These are phyloP conservation scores for Globisporangium polare DNA, from an alignment of 352 stramenopile species.

Conservation along the genomic window DNA sequence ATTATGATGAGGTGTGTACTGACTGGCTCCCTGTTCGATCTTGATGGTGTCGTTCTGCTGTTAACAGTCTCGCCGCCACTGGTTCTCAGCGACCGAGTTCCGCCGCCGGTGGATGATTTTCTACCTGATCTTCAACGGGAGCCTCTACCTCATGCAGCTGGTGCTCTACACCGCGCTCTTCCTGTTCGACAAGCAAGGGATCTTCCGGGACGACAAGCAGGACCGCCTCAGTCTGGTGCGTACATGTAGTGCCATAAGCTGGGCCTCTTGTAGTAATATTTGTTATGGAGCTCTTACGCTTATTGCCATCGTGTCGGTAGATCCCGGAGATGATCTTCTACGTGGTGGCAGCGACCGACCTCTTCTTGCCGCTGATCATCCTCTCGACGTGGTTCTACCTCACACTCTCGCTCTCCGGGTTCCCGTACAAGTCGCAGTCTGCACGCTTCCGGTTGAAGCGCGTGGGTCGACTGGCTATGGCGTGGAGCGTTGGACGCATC, in stretches of 20 bases:
- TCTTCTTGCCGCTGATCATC: constrained; percentile 87
- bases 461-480: constrained; percentile 62
- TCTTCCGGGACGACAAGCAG: constrained; percentile 74
- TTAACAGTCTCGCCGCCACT: constrained; percentile 79
- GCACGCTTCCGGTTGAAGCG: constrained; percentile 50
- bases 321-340: constrained; percentile 81
- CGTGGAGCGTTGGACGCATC: constrained; percentile 83
- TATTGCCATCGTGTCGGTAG: constrained; percentile 16
- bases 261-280: neutral
- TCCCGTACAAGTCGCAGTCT: constrained; percentile 77
- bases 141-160: constrained; percentile 85
- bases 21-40: too few relatives aligned
- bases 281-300: too few relatives aligned
- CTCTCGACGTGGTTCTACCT: constrained; percentile 89
- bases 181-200: constrained; percentile 74
- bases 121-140: constrained; percentile 90
- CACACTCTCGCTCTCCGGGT: constrained; percentile 83
- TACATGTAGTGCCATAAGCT: neutral
- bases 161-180: constrained; percentile 89
- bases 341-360: constrained; percentile 78
- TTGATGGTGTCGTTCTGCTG: constrained; percentile 3
- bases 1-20: neutral
- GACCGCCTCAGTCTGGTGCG: constrained; percentile 66
- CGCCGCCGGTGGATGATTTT: constrained; percentile 89
- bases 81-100: constrained; percentile 85